Evolutionary conservation across 768 basidiomycete genomes (phyloP).

Genomic region (Amanita rubescens): DNA sequence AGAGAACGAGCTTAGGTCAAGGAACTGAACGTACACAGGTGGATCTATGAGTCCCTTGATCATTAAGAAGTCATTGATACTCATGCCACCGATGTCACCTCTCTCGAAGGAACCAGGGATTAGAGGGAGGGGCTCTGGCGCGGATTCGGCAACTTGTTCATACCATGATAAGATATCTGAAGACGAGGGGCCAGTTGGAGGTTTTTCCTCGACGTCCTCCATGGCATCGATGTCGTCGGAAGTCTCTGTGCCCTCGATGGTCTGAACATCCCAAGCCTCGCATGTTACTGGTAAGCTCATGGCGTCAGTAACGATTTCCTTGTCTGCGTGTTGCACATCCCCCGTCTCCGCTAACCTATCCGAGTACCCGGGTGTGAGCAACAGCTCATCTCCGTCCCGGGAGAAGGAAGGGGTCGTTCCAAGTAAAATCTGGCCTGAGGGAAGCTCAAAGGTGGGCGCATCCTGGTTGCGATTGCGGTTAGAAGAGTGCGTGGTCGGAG

Average conservation of each 20-base stretch:
- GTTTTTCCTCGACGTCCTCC: conserved; percentile 7
- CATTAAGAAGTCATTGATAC: conserved; percentile 11
- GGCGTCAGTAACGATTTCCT: conserved; percentile 5
- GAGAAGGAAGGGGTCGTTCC: conserved; percentile 8
- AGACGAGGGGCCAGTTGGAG: conserved; percentile 6
- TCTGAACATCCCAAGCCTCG: conserved; percentile 3
- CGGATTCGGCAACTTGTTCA: conserved; percentile 8
- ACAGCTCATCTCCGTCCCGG: conserved; percentile 9
- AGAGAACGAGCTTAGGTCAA: conserved; percentile 1
- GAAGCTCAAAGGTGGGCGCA: conserved; percentile 7
- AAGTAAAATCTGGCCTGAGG: conserved; percentile 12
- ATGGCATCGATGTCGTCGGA: conserved; percentile 1
- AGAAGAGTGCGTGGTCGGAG: conserved; percentile 2
- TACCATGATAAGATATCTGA: conserved; percentile 10
- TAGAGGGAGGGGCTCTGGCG: conserved; percentile 10
- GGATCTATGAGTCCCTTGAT: conserved; percentile 12
- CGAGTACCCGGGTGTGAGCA: background rate
- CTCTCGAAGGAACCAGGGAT: conserved; percentile 10
- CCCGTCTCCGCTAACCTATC: conserved; percentile 4
- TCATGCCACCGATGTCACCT: conserved; percentile 14
- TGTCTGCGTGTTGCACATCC: conserved; percentile 3
- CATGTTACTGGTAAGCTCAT: conserved; percentile 4
- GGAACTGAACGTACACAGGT: conserved; percentile 6
- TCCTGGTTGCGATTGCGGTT: background rate
- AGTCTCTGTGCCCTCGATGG: background rate